Conservation (phyloP, 2,329 filamentous ascomycete genomes). For the Escovopsis weberi region DNA sequence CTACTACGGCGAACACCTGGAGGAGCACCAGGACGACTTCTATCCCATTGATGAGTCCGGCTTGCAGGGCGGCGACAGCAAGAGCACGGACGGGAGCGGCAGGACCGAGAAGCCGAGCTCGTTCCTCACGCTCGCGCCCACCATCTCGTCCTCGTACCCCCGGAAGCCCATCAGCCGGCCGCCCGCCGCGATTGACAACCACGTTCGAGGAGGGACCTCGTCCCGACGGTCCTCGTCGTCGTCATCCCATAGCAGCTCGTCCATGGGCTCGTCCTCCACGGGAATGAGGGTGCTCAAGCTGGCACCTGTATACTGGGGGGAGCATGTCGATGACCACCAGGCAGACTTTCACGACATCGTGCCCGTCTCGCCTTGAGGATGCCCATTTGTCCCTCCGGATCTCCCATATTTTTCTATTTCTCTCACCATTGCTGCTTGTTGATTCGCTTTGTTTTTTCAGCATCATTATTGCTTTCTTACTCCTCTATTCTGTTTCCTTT, state of each 20-base stretch:
- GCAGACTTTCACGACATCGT: slow-evolving; percentile 35
- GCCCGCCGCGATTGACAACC: slow-evolving; percentile 9
- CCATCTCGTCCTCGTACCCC: slow-evolving; percentile 43
- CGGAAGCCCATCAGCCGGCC: slow-evolving; percentile 20
- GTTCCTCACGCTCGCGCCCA: slow-evolving; percentile 42
- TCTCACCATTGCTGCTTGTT: no score
- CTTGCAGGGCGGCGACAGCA: no score
- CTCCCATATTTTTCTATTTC: neutral
- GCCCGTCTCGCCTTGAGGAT: slow-evolving; percentile 2
- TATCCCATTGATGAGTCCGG: slow-evolving; percentile 19
- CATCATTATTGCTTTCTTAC: neutral
- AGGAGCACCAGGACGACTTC: slow-evolving; percentile 42
- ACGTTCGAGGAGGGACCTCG: slow-evolving; percentile 5
- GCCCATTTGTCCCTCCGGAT: neutral
- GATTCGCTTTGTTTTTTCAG: neutral
- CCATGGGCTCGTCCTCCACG: slow-evolving; percentile 25
- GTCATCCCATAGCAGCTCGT: no score
- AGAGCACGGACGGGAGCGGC: neutral
- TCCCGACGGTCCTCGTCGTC: slow-evolving; percentile 37
- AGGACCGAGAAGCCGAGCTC: neutral
- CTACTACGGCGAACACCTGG: slow-evolving; percentile 46
- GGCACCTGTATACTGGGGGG: slow-evolving; percentile 49
- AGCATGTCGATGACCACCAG: slow-evolving; percentile 41
- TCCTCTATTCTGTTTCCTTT: no score
- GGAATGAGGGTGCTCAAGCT: slow-evolving; percentile 45